Conservation (phyloP, 2,329 filamentous ascomycete genomes). For the Penicillium sclerotigenum region DNA sequence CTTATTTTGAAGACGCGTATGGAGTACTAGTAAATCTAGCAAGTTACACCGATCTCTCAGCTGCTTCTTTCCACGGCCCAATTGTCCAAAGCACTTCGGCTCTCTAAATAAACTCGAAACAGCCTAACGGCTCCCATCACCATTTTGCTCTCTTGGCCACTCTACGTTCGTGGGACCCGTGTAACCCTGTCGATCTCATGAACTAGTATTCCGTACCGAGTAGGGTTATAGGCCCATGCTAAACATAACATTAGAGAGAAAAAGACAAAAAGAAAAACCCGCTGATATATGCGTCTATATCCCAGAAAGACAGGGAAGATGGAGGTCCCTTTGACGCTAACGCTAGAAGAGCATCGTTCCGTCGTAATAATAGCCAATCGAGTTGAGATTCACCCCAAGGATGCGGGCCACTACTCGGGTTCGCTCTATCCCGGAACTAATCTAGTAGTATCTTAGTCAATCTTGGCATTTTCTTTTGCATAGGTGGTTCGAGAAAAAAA, state of each 20-base stretch:
- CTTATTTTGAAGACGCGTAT: neutral
- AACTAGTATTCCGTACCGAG: neutral
- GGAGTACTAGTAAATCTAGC: neutral
- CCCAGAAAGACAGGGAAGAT: neutral
- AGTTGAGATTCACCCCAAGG: slow-evolving; percentile 1
- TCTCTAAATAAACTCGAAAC: slow-evolving; percentile 42
- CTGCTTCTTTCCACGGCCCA: slow-evolving; percentile 21
- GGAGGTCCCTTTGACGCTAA: slow-evolving; percentile 3
- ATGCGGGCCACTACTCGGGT: slow-evolving; percentile 22
- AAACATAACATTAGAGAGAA: neutral
- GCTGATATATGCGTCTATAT: neutral
- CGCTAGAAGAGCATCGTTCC: neutral
- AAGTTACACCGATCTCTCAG: slow-evolving; percentile 16
- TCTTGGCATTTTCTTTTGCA: slow-evolving; percentile 5
- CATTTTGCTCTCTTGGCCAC: neutral
- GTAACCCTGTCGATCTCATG: slow-evolving; percentile 17
- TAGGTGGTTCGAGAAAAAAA: neutral
- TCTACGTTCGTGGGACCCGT: slow-evolving; percentile 17
- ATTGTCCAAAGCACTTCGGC: slow-evolving; percentile 10
- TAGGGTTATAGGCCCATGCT: neutral
- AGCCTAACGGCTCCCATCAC: slow-evolving; percentile 35
- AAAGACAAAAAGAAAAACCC: neutral
- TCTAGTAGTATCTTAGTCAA: slow-evolving; percentile 13
- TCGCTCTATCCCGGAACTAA: slow-evolving; percentile 13
- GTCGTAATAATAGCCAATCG: slow-evolving; percentile 6